Evolutionary conservation across 306 rosid genomes (phyloP), one percentile per base, ranked within the genome.

Genomic region (Trifolium subterraneum): DNA sequence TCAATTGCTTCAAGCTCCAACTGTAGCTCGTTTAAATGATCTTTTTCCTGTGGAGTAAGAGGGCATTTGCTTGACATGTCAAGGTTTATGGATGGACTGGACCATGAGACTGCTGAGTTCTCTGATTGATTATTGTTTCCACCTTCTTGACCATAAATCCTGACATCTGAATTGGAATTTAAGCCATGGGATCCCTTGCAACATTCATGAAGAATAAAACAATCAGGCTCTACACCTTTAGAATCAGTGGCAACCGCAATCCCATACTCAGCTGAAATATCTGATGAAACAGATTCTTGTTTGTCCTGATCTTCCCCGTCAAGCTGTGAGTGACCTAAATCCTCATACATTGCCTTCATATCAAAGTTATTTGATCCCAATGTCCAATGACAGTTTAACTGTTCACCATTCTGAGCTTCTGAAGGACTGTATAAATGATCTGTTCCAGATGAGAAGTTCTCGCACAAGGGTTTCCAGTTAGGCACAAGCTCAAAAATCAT

Each of bases 1-100:
- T 93, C 88, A 33, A 91, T 91, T 27, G 93, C 86, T 63, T 81
- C 90, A 31, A 91, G 83, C 86, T 91, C 98, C 86, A 71, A 33
- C 82, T 82, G 85, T 29, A 91, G 85, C 78, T 83, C 88, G 4
- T 78, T 51, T 10, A 68, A 33, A 36, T 73, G 77, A 64, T 73
- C 76, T 22, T 74, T 74, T 45, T 81, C 92, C 9, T 27, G 84
- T 39, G 76, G 7, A 55, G 83, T 79, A 44, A 78, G 84, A 48
- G 82, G 79, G 44, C 80, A 75, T 12, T 71, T 61, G 83, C 89
- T 84, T 20, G 90, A 81, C 44, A 81, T 22, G 72, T 86, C 80
- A 9, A 74, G 33, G 68, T 64, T 72, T 58, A 79, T 55, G 3
- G 82, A 80, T 25, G 63, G 78, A 41, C 74, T 71, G 25, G 80